Conservation (phyloP, 2,329 filamentous ascomycete genomes). For the Davidsoniella eucalypti region DNA sequence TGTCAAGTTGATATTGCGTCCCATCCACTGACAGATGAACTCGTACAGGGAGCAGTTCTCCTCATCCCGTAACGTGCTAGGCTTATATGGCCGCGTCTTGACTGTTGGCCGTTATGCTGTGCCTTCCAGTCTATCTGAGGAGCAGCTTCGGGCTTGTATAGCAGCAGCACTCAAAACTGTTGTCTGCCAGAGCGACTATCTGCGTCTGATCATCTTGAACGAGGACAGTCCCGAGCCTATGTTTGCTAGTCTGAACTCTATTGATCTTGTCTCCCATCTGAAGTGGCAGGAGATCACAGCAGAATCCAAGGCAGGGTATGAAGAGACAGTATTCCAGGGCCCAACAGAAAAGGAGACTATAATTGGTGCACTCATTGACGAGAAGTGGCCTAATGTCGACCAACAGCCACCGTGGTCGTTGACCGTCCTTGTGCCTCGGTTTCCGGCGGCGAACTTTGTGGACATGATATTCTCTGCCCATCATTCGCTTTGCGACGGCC, state of each 20-base stretch:
- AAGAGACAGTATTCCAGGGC: conserved; percentile 17
- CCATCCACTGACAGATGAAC: conserved; percentile 1
- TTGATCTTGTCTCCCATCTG: conserved; percentile 29
- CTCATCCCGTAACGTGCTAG: conserved; percentile 29
- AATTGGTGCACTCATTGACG: conserved; percentile 20
- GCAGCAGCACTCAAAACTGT: not conserved
- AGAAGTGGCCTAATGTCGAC: conserved; percentile 23
- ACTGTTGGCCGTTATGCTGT: conserved; percentile 28
- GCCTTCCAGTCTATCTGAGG: not conserved
- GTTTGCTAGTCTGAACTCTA: conserved; percentile 26
- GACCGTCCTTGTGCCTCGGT: conserved; percentile 20
- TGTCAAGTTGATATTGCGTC: too few relatives aligned
- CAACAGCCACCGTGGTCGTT: conserved; percentile 30
- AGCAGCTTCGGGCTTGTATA: not conserved
- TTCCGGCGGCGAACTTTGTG: conserved; percentile 14
- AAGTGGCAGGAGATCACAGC: conserved; percentile 19
- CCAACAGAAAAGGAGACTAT: too few relatives aligned
- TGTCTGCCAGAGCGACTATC: conserved; percentile 18
- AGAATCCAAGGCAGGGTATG: conserved; percentile 14
- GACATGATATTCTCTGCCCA: conserved; percentile 34
- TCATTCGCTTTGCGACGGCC: conserved; percentile 36
- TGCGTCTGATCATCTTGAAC: conserved; percentile 31
- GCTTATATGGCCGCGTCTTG: conserved; percentile 30
- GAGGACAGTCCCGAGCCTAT: conserved; percentile 27
- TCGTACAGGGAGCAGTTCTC: conserved; percentile 27